phyloP scores from a whole-genome alignment of 371 early-diverging fungal genomes.

The Saksenaea oblongispora region DNA sequence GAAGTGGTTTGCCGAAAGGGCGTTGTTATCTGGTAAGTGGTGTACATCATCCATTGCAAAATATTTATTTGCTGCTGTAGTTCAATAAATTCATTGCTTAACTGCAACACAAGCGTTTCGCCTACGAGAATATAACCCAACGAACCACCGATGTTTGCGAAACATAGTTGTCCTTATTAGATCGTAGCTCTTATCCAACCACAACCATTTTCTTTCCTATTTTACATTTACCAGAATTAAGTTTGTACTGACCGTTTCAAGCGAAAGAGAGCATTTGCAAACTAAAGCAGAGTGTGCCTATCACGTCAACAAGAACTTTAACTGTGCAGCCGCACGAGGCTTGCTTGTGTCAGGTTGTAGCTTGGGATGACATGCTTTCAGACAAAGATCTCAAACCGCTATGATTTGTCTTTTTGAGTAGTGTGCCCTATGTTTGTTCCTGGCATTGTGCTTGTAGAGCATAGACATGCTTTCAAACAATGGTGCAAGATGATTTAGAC shows the following conservation, averaged over 20 bases:
- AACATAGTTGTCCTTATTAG: neutral
- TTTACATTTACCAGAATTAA: neutral
- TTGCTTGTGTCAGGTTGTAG: neutral
- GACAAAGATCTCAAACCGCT: no score
- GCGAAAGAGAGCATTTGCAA: neutral
- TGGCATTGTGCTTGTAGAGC: no score
- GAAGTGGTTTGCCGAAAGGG: constrained; percentile 86
- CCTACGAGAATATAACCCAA: neutral
- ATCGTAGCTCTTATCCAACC: neutral
- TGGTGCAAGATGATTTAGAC: no score
- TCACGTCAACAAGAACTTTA: neutral
- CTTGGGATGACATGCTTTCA: no score
- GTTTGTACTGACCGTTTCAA: neutral
- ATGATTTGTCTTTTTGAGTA: no score
- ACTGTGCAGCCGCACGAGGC: neutral
- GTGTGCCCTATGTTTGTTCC: no score
- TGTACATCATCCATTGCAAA: neutral
- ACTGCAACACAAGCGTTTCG: neutral
- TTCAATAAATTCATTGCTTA: neutral
- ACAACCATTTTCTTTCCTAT: neutral
- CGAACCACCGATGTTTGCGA: neutral
- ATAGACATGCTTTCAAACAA: no score
- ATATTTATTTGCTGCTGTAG: neutral
- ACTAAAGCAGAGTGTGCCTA: neutral
- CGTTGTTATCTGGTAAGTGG: constrained; percentile 58